Conservation (phyloP, 2,329 filamentous ascomycete species). For the Parastagonospora avenae region DNA sequence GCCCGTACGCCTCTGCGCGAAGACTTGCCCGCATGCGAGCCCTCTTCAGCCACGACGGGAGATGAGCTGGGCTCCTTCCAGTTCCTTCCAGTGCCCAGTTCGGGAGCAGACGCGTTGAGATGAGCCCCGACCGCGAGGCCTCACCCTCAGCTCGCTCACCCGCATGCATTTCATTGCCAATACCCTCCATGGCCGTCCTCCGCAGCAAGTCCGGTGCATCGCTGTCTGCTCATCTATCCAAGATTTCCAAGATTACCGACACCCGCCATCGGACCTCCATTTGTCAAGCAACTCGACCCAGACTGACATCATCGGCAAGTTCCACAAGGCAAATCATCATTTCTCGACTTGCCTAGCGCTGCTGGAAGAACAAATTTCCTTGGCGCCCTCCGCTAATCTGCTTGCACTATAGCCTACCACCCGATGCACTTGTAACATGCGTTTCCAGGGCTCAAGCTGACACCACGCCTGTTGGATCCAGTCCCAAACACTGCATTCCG, state of each 20-base stretch:
- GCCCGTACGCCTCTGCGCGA: not conserved
- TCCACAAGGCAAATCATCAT: too few species aligned
- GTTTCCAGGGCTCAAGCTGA: not conserved
- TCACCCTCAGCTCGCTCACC: constrained; percentile 1
- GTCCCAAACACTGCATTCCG: not conserved
- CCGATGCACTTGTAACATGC: not conserved
- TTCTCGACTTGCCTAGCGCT: not conserved
- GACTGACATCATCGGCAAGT: too few species aligned
- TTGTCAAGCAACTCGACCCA: too few species aligned
- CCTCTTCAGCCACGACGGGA: not conserved
- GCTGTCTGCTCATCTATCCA: not conserved
- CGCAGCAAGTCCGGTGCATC: not conserved
- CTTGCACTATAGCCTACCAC: not conserved
- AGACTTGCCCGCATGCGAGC: not conserved
- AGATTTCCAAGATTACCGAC: too few species aligned
- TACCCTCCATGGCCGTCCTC: not conserved
- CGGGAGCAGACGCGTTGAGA: not conserved
- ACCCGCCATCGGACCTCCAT: too few species aligned
- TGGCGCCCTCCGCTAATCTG: not conserved
- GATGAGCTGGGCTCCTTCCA: not conserved
- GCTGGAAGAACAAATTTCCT: not conserved
- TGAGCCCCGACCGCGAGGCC: constrained; percentile 4
- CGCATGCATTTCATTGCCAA: not conserved
- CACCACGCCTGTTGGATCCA: not conserved
- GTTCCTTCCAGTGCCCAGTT: not conserved